These are phyloP conservation scores for Emmonsiellopsis sp. DNA, from an alignment of 2,329 filamentous ascomycete genomes.

Conservation along the genomic window DNA sequence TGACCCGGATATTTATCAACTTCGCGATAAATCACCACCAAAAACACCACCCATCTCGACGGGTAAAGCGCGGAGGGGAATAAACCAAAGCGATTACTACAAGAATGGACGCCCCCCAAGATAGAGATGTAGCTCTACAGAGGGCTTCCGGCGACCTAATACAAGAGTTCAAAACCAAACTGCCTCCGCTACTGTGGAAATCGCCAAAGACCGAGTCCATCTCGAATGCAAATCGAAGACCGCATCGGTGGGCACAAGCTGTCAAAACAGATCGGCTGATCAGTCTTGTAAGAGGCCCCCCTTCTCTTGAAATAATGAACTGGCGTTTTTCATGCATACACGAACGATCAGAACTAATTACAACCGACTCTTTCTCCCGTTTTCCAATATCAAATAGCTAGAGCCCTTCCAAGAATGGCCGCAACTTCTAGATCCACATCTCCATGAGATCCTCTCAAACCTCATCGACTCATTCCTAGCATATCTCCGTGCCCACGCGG, in stretches of 20 bases:
- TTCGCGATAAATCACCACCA: no score
- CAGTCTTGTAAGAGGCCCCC: constrained; percentile 26
- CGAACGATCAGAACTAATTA: constrained; percentile 9
- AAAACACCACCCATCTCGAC: background rate
- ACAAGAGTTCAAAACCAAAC: constrained; percentile 31
- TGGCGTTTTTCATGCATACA: constrained; percentile 1
- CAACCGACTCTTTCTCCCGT: background rate
- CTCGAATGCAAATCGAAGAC: constrained; percentile 16
- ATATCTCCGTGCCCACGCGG: constrained; percentile 43
- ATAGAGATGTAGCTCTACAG: constrained; percentile 39
- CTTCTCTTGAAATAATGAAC: background rate
- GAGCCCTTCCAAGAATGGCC: constrained; percentile 94
- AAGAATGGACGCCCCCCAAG: constrained; percentile 36
- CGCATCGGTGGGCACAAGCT: constrained; percentile 30
- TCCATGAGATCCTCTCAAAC: constrained; percentile 64
- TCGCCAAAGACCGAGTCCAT: constrained; percentile 14
- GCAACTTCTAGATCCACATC: constrained; percentile 78
- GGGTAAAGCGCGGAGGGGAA: background rate
- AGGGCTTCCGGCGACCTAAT: constrained; percentile 37
- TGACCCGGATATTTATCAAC: no score
- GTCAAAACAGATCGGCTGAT: constrained; percentile 32
- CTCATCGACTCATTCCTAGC: constrained; percentile 69
- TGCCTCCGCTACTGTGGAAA: constrained; percentile 36
- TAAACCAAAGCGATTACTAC: background rate
- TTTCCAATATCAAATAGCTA: constrained; percentile 37